Evolutionary conservation across 176 grass and related monocot genomes (phyloP).

Genomic region (Triticum aestivum): IWGSC_CS_RefSeq_v2.1 NC_057802.1:11718178-11718677

Average conservation of each 20-base stretch:
- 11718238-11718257: conserved; percentile 90
- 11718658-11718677: conserved; percentile 54
- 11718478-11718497: conserved; percentile 31
- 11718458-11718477: conserved; percentile 35
- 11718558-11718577: conserved; percentile 74
- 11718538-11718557: conserved; percentile 49
- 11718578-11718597: conserved; percentile 71
- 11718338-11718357: conserved; percentile 57
- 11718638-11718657: conserved; percentile 57
- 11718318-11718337: conserved; percentile 92
- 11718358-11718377: conserved; percentile 60
- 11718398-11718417: not conserved
- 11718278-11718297: conserved; percentile 66
- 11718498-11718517: conserved; percentile 41
- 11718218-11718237: conserved; percentile 70
- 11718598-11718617: conserved; percentile 73
- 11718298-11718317: conserved; percentile 77
- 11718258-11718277: conserved; percentile 78
- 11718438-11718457: conserved; percentile 12
- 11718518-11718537: conserved; percentile 38
- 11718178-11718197: not conserved
- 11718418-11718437: conserved; percentile 14
- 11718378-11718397: not conserved
- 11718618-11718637: conserved; percentile 65
- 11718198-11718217: conserved; percentile 17